phyloP scores from a whole-genome alignment of 805 yeast genomes.

The Myxozyma udenii region DNA sequence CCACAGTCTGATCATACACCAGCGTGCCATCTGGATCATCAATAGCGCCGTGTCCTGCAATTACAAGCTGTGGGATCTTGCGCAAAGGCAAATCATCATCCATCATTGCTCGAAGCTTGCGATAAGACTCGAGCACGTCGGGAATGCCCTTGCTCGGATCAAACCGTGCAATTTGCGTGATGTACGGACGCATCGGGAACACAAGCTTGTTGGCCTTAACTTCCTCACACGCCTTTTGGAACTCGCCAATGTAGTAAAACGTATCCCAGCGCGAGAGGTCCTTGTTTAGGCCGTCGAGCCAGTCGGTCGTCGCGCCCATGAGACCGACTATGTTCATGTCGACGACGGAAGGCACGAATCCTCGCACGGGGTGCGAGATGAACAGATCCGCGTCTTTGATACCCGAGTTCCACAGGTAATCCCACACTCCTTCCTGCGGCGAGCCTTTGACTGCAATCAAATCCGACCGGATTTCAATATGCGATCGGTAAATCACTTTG shows the following conservation, averaged over 20 bases:
- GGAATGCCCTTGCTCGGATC: slow-evolving; percentile 31
- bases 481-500: slow-evolving; percentile 28
- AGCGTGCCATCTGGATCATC: slow-evolving; percentile 30
- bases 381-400: slow-evolving; percentile 29
- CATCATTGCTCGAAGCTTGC: slow-evolving; percentile 21
- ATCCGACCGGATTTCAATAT: slow-evolving; percentile 29
- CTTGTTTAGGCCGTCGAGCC: slow-evolving; percentile 30
- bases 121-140: slow-evolving; percentile 27
- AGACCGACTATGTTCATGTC: slow-evolving; percentile 20
- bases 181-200: slow-evolving; percentile 27
- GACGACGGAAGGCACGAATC: slow-evolving; percentile 26
- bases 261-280: slow-evolving; percentile 26
- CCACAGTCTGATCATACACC: slow-evolving; percentile 21
- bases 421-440: slow-evolving; percentile 28
- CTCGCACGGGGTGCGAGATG: slow-evolving; percentile 30
- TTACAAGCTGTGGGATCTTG: slow-evolving; percentile 30
- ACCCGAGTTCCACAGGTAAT: slow-evolving; percentile 23
- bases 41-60: slow-evolving; percentile 29
- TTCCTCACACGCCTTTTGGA: slow-evolving; percentile 24
- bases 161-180: slow-evolving; percentile 28
- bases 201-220: slow-evolving; percentile 24
- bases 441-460: slow-evolving; percentile 18
- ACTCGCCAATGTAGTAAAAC: slow-evolving; percentile 23
- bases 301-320: slow-evolving; percentile 28
- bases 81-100: slow-evolving; percentile 26